These are phyloP conservation scores for Phlebopus sp. DNA, from an alignment of 1,284 basidiomycete genomes.

Conservation along the genomic window DNA sequence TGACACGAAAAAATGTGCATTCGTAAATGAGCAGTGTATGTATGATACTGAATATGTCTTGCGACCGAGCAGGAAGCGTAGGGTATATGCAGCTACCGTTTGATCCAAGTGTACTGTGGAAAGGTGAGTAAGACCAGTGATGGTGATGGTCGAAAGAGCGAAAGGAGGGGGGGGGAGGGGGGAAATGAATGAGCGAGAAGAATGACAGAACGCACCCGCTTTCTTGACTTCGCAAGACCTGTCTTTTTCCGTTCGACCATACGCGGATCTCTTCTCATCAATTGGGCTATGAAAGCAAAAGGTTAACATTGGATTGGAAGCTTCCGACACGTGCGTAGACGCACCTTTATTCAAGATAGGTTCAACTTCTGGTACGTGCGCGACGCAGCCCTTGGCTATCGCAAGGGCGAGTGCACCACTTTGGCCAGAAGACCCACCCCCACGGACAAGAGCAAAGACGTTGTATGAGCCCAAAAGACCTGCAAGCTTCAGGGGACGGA, in stretches of 20 bases:
- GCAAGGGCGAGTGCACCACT: constrained; percentile 87
- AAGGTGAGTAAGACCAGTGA: background rate
- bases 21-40: background rate
- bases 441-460: constrained; percentile 83
- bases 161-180: too few species aligned
- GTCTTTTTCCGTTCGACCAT: constrained; percentile 99
- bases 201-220: constrained; percentile 61
- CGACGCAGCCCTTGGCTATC: constrained; percentile 77
- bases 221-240: constrained; percentile 86
- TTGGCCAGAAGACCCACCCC: constrained; percentile 90
- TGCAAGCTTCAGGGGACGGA: constrained; percentile 82
- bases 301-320: background rate
- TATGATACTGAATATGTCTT: background rate
- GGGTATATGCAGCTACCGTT: constrained; percentile 61
- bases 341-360: constrained; percentile 72
- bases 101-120: constrained; percentile 87
- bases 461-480: constrained; percentile 92
- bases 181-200: background rate
- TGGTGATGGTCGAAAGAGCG: background rate
- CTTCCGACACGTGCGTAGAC: constrained; percentile 17
- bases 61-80: background rate
- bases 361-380: constrained; percentile 66
- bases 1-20: background rate
- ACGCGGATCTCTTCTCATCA: constrained; percentile 89
- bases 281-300: constrained; percentile 59